Evolutionary conservation across 2,329 filamentous ascomycete genomes (phyloP), one percentile per base, ranked within the genome.

Genomic region (Akanthomyces dipterigenus): DNA sequence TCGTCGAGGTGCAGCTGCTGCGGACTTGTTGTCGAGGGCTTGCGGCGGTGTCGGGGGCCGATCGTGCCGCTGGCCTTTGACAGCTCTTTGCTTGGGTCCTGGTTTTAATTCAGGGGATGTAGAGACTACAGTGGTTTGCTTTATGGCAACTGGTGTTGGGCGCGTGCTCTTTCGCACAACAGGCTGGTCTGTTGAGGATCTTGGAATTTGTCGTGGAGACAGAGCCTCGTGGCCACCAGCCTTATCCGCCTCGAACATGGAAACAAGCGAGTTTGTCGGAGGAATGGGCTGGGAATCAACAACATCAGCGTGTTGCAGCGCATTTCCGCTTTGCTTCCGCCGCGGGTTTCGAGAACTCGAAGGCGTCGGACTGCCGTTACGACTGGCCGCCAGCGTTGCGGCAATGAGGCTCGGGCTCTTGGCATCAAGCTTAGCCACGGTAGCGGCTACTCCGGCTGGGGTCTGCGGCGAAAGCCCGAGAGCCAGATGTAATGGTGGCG

Each of bases 241-340:
- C 14, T 40, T 34, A 14, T 55, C 58, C 31, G 5, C 49, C 72
- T 92, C 88, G 65, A 91, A 91, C 75, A 90, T 80, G 43, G 82
- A 82, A 59, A 91, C 87, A 22, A 91, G 76, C 5, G 85, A 82
- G 3, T 78, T 84, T 0, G 88, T 87, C 0, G 88, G 80, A 26
- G 82, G 76, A 55, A 89, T 86, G 6, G 84, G 77, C 1, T 78
- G 80, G 11, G 82, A 82, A 69, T 89, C 70, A 38, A 74, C 69
- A 55, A 69, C 42, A 3, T 38, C 48, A 38, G 63, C 65, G 6
- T 66, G 65, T 28, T 71, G 72, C 43, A 67, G 63, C 8, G 67
- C 67, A 20, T 70, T 71, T 24, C 68, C 57, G 63, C 72, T 76
- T 6, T 65, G 67, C 55, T 67, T 72, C 53, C 70, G 73, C 64